Percentiles rank a stretch among this genome's conserved stretches.
Evolutionary conservation across 345 rosid genomes (phyloP).

Genomic region (Populus pruinosa): DNA sequence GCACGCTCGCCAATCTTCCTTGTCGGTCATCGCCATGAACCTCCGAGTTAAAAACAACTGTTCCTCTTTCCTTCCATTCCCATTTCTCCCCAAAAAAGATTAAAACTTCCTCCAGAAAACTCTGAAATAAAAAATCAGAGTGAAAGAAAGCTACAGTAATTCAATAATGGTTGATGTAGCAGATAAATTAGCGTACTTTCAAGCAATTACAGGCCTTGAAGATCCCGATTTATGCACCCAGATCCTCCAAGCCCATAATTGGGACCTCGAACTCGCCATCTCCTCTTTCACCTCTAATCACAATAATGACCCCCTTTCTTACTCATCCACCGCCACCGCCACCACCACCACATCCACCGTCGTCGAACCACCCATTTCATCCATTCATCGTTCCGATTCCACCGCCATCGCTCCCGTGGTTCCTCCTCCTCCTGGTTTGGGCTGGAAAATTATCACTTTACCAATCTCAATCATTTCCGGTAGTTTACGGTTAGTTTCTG

Average conservation of each 20-base stretch:
- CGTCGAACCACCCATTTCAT: neutral
- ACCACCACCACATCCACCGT: conserved; percentile 18
- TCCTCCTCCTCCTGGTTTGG: conserved; percentile 54
- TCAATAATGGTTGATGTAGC: conserved; percentile 70
- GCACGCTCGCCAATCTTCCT: neutral
- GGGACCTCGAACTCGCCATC: conserved; percentile 99
- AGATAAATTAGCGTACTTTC: conserved; percentile 86
- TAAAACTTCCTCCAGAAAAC: neutral
- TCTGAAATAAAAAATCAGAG: neutral
- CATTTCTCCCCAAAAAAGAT: neutral
- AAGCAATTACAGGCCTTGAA: conserved; percentile 87
- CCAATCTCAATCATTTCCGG: conserved; percentile 86
- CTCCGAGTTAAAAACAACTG: too few relatives aligned
- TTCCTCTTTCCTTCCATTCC: neutral
- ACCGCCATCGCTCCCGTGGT: conserved; percentile 1
- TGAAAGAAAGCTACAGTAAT: neutral
- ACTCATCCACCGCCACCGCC: conserved; percentile 8
- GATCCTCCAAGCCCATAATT: conserved; percentile 89
- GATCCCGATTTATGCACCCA: conserved; percentile 90
- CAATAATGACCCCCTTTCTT: neutral
- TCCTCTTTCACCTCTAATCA: conserved; percentile 62
- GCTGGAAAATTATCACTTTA: conserved; percentile 78
- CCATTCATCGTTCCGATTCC: too few relatives aligned
- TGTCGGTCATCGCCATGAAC: neutral
- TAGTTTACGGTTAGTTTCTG: conserved; percentile 75